Evolutionary conservation across 345 rosid species (phyloP).

Genomic region (Aquilaria sinensis): DNA sequence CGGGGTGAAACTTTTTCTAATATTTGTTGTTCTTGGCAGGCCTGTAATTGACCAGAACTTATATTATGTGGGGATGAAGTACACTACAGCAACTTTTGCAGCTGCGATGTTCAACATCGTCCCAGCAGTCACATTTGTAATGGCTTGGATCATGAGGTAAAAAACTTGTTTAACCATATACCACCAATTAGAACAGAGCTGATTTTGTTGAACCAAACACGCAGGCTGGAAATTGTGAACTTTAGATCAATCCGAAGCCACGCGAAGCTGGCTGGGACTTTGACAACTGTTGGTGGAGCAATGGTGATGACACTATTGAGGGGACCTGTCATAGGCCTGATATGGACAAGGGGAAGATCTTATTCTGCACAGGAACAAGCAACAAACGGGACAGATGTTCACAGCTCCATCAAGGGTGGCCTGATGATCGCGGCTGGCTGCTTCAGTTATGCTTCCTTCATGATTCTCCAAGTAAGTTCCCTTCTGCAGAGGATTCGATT

Average conservation of each 20-base stretch:
- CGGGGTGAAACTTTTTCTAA: too few species aligned
- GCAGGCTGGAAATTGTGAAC: slow-evolving; percentile 40
- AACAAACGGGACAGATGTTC: slow-evolving; percentile 36
- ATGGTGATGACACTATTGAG: slow-evolving; percentile 52
- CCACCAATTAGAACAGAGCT: too few species aligned
- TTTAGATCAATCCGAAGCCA: slow-evolving; percentile 23
- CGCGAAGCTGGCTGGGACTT: slow-evolving; percentile 39
- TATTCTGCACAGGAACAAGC: slow-evolving; percentile 17
- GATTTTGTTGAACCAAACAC: background rate
- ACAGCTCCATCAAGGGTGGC: slow-evolving; percentile 58
- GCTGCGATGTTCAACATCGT: slow-evolving; percentile 67
- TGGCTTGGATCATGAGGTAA: slow-evolving; percentile 57
- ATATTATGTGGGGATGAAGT: slow-evolving; percentile 63
- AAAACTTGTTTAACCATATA: too few species aligned
- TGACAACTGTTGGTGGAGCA: slow-evolving; percentile 36
- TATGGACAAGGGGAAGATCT: background rate
- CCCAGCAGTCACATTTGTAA: slow-evolving; percentile 68
- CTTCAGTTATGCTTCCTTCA: slow-evolving; percentile 72
- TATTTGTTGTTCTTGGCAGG: slow-evolving; percentile 19
- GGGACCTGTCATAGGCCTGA: slow-evolving; percentile 26
- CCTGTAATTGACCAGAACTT: slow-evolving; percentile 77
- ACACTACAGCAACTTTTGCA: slow-evolving; percentile 74
- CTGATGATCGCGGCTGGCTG: slow-evolving; percentile 52
- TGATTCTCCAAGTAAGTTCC: slow-evolving; percentile 58
- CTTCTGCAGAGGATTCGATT: background rate